Base-by-base conservation (phyloP, 2,329 filamentous ascomycete species). In the Hypoxylon sp. region DNA sequence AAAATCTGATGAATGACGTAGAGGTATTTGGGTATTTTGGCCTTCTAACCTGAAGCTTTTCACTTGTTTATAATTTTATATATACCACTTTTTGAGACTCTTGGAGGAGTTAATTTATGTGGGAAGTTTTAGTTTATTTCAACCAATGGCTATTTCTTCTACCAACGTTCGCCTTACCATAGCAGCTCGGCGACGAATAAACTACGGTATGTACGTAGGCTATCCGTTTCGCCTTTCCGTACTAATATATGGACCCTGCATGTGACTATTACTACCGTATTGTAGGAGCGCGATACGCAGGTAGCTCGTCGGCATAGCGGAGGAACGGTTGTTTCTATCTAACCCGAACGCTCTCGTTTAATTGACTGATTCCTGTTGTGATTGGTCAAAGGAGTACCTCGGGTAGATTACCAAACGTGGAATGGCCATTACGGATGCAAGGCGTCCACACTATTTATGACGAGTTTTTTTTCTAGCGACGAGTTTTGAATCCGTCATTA, bases 61-160 rank as follows among this genome's bases (percentile, higher is more conserved):
- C 46, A 55, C 57, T 65, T 69, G 54, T 61, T 62, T 56, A 69
- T 64, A 67, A 63, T 65, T 70, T 35, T 70, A 39, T 63, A 64
- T 71, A 71, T 71, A 69, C 69, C 63, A 70, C 58, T 59, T 67
- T 62, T 57, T 33, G 47, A 65, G 42, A 29, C 55, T 60, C 61
- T 48, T 59, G 46, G 48, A 50, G 56, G 56, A 57, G 56, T 63
- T 64, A 65, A 62, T 69, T 59, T 54, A 62, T 19, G 54, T 57
- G 50, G 39, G 31, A 57, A 57, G 26, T 59, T 56, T 48, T 19
- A 53, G 42, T 48, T 24, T 39, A 51, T 48, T 56, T 31, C 29
- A 51, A 44, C 54, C 17, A 63, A 53, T 59, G 35, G n/a, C 44
- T 17, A 33, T 33, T 26, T 44, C 19, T 50, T 48, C 44, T 50